Conservation (phyloP, 129 eudicot species). For the Ambrosia trifida region DNA sequence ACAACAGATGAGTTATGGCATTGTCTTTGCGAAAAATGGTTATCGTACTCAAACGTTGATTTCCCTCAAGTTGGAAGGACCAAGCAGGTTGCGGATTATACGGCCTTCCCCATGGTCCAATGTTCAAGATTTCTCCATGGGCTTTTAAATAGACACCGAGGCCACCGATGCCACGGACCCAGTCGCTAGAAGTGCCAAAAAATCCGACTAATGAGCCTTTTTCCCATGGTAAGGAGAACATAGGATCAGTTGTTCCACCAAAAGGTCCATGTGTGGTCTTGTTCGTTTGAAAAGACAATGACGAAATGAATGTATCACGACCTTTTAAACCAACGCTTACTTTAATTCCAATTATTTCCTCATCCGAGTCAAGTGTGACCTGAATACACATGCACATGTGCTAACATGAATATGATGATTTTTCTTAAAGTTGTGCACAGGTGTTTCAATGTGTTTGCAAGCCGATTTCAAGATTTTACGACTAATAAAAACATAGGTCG, state of each 20-base stretch:
- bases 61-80: not conserved
- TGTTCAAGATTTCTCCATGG: not conserved
- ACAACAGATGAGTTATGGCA: not conserved
- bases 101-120: conserved; percentile 10
- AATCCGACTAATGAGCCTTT: conserved; percentile 16
- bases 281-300: not conserved
- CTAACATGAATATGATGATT: no score
- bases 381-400: not conserved
- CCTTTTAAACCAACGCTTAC: not conserved
- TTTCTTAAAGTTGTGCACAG: no score
- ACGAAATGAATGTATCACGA: not conserved
- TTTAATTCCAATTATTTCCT: not conserved
- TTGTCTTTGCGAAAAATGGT: not conserved
- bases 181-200: conserved; percentile 5
- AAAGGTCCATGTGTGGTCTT: conserved; percentile 21
- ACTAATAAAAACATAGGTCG: no score
- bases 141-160: conserved; percentile 11
- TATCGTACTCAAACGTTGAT: not conserved
- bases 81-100: not conserved
- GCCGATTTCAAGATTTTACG: no score
- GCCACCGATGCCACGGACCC: not conserved
- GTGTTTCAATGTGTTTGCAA: no score
- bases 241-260: not conserved
- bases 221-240: conserved; percentile 5
- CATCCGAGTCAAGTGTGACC: not conserved